phyloP scores from a whole-genome alignment of 2,329 filamentous ascomycete genomes.

The Monilinia fructigena region DNA sequence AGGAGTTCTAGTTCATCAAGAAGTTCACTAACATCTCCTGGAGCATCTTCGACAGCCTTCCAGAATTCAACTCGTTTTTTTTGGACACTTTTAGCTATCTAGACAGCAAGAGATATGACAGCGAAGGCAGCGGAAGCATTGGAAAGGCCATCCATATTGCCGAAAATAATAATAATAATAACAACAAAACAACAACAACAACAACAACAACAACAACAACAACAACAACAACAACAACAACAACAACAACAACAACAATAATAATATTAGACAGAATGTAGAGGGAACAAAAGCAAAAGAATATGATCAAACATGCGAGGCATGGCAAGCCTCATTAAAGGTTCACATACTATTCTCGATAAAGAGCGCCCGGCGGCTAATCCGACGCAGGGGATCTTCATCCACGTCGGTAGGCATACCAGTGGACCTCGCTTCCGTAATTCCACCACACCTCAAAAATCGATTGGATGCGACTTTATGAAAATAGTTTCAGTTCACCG shows the following conservation, averaged over 20 bases:
- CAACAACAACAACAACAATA: neutral
- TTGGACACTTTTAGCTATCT: conserved; percentile 4
- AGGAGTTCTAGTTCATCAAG: conserved; percentile 8
- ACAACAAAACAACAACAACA: neutral
- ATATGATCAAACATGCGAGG: neutral
- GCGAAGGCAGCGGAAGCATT: conserved; percentile 18
- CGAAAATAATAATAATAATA: neutral
- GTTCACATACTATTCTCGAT: neutral
- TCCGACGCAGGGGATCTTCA: neutral
- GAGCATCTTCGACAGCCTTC: conserved; percentile 6
- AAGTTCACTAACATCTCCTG: neutral
- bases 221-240: neutral
- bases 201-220: neutral
- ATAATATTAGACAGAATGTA: neutral
- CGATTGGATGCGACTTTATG: neutral
- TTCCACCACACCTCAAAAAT: conserved; percentile 13
- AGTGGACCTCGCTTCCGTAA: neutral
- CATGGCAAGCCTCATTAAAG: neutral
- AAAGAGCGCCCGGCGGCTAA: neutral
- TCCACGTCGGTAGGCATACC: conserved; percentile 2
- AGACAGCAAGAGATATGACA: neutral
- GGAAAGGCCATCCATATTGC: conserved; percentile 10
- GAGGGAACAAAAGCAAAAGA: neutral
- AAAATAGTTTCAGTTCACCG: conserved; percentile 3
- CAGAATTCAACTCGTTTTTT: conserved; percentile 1